Conservation (phyloP, 768 basidiomycete genomes). For the Tephrocybe rancida region DNA sequence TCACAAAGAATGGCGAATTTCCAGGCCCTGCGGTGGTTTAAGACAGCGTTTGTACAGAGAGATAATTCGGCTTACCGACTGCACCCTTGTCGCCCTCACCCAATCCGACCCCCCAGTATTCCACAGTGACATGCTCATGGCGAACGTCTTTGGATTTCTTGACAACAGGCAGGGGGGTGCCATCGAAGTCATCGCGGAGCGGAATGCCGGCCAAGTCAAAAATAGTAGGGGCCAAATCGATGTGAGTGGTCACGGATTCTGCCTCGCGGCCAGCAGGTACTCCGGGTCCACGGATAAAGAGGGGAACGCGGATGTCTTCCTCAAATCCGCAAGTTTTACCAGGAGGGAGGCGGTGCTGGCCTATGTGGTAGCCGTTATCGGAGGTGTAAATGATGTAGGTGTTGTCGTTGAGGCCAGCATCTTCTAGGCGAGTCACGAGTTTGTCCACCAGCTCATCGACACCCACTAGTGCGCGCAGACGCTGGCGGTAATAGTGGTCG, state of each 20-base stretch:
- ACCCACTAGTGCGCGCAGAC: neutral
- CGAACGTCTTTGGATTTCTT: neutral
- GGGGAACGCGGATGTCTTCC: conserved; percentile 1
- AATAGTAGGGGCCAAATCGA: conserved; percentile 1
- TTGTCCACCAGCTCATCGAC: neutral
- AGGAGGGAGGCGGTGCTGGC: conserved; percentile 1
- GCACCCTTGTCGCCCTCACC: neutral
- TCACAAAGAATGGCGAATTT: neutral
- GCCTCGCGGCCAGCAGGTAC: neutral
- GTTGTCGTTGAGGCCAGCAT: neutral
- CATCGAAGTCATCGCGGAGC: neutral
- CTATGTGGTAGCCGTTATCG: conserved; percentile 2
- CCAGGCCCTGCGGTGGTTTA: neutral
- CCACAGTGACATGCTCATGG: conserved; percentile 4
- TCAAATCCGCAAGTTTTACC: neutral
- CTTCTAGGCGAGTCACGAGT: neutral
- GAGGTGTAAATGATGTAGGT: neutral
- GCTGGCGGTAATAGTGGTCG: neutral
- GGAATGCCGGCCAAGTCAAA: neutral
- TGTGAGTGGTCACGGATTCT: neutral
- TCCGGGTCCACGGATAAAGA: neutral
- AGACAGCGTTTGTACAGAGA: neutral
- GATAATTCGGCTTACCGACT: neutral
- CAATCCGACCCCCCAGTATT: neutral
- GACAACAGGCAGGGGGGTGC: neutral